A percentile compares a stretch with the other conserved stretches of the same genome.
phyloP scores from a whole-genome alignment of 2,329 filamentous ascomycete genomes.

The Periconia digitata region DNA sequence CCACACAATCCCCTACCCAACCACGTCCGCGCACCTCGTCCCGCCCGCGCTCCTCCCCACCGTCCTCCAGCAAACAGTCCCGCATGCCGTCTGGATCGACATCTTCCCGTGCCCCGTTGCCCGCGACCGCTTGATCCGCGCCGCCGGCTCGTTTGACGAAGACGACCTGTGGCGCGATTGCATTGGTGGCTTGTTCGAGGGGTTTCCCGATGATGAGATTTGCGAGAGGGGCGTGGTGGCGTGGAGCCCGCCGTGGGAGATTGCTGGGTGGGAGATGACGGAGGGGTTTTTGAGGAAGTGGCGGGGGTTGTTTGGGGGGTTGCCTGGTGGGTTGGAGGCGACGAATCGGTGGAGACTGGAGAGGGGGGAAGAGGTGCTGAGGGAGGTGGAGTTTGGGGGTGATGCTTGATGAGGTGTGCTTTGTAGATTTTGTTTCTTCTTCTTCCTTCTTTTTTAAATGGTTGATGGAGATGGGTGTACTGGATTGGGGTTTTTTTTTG shows the following conservation, averaged over 20 bases:
- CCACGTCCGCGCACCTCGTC: background rate
- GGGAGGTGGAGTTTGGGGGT: background rate
- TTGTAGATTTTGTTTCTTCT: no score
- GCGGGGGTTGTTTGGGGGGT: constrained; percentile 7
- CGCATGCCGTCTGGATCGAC: constrained; percentile 59
- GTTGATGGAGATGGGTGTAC: no score
- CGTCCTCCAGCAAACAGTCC: constrained; percentile 48
- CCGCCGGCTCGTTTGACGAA: constrained; percentile 8
- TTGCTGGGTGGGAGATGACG: constrained; percentile 10
- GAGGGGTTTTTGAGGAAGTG: constrained; percentile 12
- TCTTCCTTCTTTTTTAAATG: no score
- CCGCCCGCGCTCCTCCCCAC: constrained; percentile 51
- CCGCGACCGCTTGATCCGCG: constrained; percentile 52
- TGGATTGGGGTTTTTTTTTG: no score
- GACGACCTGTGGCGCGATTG: constrained; percentile 9
- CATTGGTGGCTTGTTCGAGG: constrained; percentile 10
- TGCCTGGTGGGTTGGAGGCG: constrained; percentile 1
- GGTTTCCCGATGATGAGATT: constrained; percentile 5
- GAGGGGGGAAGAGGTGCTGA: constrained; percentile 6
- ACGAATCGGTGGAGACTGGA: constrained; percentile 10
- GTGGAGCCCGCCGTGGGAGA: constrained; percentile 10
- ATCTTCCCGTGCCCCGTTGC: constrained; percentile 58
- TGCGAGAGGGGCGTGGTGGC: constrained; percentile 3
- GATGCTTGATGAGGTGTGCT: no score
- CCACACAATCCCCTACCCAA: constrained; percentile 3